phyloP scores from a whole-genome alignment of 2,329 filamentous ascomycete species.

The Furcasterigmium furcatum region DNA sequence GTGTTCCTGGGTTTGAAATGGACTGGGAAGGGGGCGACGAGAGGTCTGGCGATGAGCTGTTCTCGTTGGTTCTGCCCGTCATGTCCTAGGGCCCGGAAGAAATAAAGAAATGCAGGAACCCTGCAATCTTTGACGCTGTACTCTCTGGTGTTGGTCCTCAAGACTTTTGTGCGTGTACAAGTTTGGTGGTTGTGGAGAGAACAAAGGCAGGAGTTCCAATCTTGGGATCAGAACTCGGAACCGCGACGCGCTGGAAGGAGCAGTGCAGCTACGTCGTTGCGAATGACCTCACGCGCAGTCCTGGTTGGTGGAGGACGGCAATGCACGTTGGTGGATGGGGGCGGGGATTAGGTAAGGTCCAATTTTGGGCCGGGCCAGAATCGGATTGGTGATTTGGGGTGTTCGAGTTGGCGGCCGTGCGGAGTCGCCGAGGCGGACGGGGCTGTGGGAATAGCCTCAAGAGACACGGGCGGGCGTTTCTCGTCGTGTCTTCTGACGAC shows the following conservation, averaged over 20 bases:
- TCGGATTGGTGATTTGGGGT: not conserved
- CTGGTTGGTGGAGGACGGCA: not conserved
- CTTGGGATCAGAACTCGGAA: not conserved
- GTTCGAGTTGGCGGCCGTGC: conserved; percentile 9
- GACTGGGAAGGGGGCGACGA: conserved; percentile 50
- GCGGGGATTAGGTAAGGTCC: conserved; percentile 11
- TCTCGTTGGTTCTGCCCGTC: conserved; percentile 8
- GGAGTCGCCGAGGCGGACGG: conserved; percentile 9
- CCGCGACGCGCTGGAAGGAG: not conserved
- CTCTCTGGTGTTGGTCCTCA: too few species aligned
- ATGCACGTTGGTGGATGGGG: conserved; percentile 2
- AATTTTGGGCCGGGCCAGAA: not conserved
- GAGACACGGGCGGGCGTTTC: conserved; percentile 4
- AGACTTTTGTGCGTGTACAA: too few species aligned
- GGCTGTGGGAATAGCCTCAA: conserved; percentile 19
- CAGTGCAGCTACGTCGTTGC: conserved; percentile 1
- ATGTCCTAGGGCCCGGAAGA: not conserved
- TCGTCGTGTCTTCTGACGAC: conserved; percentile 6
- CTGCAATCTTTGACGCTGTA: too few species aligned
- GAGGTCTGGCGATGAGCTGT: conserved; percentile 45
- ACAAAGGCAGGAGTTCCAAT: too few species aligned
- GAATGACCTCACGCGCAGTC: conserved; percentile 14
- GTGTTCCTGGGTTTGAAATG: conserved; percentile 40
- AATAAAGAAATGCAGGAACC: not conserved
- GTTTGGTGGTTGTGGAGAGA: too few species aligned